Evolutionary conservation across 2,329 filamentous ascomycete genomes (phyloP).

Genomic region (Pezicula rhizophila): DNA sequence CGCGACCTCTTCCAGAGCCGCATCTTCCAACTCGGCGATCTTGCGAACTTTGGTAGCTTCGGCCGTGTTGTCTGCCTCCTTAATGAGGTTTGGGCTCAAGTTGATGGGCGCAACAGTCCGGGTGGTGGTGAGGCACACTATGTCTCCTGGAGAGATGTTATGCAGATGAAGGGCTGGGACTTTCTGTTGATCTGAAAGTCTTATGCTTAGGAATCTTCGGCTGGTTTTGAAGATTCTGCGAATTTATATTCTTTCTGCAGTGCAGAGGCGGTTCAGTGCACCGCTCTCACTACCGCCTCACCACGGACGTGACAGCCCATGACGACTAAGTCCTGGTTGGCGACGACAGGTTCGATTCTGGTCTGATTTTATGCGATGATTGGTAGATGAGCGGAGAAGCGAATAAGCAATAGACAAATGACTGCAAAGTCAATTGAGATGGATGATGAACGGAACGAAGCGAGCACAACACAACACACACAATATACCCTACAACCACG

Average conservation of each 20-base stretch:
- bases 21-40: constrained; percentile 66
- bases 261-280: constrained; percentile 12
- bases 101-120: constrained; percentile 48
- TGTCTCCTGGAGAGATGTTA: constrained; percentile 92
- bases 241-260: constrained; percentile 13
- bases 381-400: no score
- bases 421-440: no score
- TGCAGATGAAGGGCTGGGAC: constrained; percentile 87
- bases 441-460: no score
- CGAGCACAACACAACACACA: no score
- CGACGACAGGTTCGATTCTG: no score
- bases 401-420: no score
- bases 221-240: constrained; percentile 15
- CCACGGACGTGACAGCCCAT: constrained; percentile 8
- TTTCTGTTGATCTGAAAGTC: constrained; percentile 72
- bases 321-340: no score
- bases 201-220: constrained; percentile 8
- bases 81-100: constrained; percentile 72
- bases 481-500: no score
- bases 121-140: constrained; percentile 46
- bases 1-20: constrained; percentile 73
- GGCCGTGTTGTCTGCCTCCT: constrained; percentile 75
- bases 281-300: constrained; percentile 10
- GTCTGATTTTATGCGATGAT: no score
- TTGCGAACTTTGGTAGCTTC: constrained; percentile 77